These are phyloP conservation scores for Pterocarpus santalinus DNA, from an alignment of 306 rosid species.

Conservation along the genomic window DNA sequence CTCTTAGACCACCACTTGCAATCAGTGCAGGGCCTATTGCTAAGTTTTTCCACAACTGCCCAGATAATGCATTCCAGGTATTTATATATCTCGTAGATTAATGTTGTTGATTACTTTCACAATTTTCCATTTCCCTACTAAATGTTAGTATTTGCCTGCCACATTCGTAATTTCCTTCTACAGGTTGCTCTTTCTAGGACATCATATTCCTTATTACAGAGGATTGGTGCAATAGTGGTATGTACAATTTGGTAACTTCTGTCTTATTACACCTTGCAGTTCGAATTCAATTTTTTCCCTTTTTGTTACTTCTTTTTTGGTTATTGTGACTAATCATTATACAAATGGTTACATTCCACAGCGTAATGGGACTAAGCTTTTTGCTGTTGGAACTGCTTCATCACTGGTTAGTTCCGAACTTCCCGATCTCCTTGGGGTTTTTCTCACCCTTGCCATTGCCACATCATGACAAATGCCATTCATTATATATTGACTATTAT, in stretches of 20 bases:
- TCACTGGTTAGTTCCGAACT: constrained; percentile 76
- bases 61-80: constrained; percentile 97
- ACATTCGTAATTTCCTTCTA: constrained; percentile 33
- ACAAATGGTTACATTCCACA: constrained; percentile 52
- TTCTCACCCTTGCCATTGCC: neutral
- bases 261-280: constrained; percentile 1
- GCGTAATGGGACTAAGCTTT: constrained; percentile 94
- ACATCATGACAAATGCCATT: too few relatives aligned
- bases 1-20: constrained; percentile 79
- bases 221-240: constrained; percentile 76
- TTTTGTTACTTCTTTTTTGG: neutral
- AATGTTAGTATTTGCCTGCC: constrained; percentile 30
- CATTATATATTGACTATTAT: constrained; percentile 1
- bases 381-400: constrained; percentile 89
- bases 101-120: constrained; percentile 24
- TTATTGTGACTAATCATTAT: constrained; percentile 35
- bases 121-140: neutral
- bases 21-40: constrained; percentile 74
- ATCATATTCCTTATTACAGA: constrained; percentile 60
- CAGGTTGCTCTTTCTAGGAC: constrained; percentile 69
- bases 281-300: constrained; percentile 19
- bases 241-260: constrained; percentile 38
- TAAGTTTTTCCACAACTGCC: constrained; percentile 92
- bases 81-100: neutral
- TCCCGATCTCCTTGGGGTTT: neutral